phyloP scores from a whole-genome alignment of 352 stramenopile genomes.

The Plasmopara muralis region DNA sequence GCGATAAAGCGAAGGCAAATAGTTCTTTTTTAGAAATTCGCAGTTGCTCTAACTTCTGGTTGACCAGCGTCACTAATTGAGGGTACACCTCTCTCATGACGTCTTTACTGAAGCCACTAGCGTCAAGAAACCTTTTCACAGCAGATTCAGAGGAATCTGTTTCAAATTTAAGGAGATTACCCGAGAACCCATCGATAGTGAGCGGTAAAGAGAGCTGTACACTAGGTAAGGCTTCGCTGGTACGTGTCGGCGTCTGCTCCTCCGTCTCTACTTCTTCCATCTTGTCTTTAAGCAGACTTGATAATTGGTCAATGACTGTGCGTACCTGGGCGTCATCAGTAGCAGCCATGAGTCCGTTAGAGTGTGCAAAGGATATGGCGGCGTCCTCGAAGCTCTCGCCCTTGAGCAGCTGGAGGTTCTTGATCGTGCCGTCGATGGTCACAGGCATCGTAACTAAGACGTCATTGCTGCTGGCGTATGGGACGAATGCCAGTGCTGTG shows the following conservation, averaged over 20 bases:
- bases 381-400: slow-evolving; percentile 65
- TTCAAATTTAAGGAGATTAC: slow-evolving; percentile 56
- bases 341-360: slow-evolving; percentile 44
- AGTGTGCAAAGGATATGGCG: slow-evolving; percentile 51
- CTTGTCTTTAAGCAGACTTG: slow-evolving; percentile 50
- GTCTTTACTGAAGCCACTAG: slow-evolving; percentile 49
- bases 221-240: slow-evolving; percentile 14
- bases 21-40: slow-evolving; percentile 46
- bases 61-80: slow-evolving; percentile 47
- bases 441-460: slow-evolving; percentile 67
- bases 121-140: slow-evolving; percentile 64
- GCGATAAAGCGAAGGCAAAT: slow-evolving; percentile 50
- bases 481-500: slow-evolving; percentile 27
- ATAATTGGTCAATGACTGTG: slow-evolving; percentile 58
- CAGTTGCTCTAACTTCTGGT: slow-evolving; percentile 50
- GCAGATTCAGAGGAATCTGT: slow-evolving; percentile 45
- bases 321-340: slow-evolving; percentile 45
- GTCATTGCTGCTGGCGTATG: slow-evolving; percentile 27
- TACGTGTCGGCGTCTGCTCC: slow-evolving; percentile 3
- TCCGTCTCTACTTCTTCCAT: slow-evolving; percentile 45
- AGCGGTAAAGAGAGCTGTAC: slow-evolving; percentile 61
- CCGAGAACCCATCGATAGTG: slow-evolving; percentile 40
- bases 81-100: slow-evolving; percentile 58
- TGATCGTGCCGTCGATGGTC: slow-evolving; percentile 47
- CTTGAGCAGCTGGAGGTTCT: slow-evolving; percentile 57